Evolutionary conservation across 352 stramenopile species (phyloP).

Genomic region (Globisporangium nagaii): DNA sequence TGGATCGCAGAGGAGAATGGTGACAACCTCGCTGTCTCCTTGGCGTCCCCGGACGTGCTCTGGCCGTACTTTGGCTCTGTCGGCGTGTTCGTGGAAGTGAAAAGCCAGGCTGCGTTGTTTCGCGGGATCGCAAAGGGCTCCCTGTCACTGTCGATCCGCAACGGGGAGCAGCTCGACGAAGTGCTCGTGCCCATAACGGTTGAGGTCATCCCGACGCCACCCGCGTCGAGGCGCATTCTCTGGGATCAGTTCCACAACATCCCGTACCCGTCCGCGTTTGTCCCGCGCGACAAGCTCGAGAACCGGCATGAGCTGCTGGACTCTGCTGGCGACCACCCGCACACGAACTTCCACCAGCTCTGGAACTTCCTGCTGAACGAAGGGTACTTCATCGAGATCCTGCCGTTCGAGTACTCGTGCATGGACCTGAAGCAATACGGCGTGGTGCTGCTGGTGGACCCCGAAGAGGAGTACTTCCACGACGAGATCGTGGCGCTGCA

Average conservation of each 20-base stretch:
- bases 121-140: constrained; percentile 33
- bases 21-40: constrained; percentile 43
- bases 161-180: constrained; percentile 29
- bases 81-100: constrained; percentile 68
- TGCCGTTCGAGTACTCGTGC: constrained; percentile 75
- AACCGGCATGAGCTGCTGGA: constrained; percentile 63
- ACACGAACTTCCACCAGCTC: constrained; percentile 85
- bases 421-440: constrained; percentile 67
- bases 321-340: constrained; percentile 67
- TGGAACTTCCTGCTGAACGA: constrained; percentile 64
- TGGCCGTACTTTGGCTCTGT: constrained; percentile 71
- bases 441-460: constrained; percentile 72
- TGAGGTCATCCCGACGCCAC: constrained; percentile 42
- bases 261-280: constrained; percentile 78
- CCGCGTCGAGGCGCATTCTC: constrained; percentile 47
- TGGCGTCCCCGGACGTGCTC: constrained; percentile 36
- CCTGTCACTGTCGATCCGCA: constrained; percentile 42
- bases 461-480: constrained; percentile 73
- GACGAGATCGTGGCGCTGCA: constrained; percentile 58
- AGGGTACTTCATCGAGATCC: constrained; percentile 78
- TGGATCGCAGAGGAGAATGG: constrained; percentile 48
- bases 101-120: constrained; percentile 28
- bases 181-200: constrained; percentile 42
- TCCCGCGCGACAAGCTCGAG: constrained; percentile 73
- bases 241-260: constrained; percentile 90